Evolutionary conservation across 768 basidiomycete species (phyloP), one percentile per base, ranked within the genome.

Genomic region (Exsudoporus frostii): DNA sequence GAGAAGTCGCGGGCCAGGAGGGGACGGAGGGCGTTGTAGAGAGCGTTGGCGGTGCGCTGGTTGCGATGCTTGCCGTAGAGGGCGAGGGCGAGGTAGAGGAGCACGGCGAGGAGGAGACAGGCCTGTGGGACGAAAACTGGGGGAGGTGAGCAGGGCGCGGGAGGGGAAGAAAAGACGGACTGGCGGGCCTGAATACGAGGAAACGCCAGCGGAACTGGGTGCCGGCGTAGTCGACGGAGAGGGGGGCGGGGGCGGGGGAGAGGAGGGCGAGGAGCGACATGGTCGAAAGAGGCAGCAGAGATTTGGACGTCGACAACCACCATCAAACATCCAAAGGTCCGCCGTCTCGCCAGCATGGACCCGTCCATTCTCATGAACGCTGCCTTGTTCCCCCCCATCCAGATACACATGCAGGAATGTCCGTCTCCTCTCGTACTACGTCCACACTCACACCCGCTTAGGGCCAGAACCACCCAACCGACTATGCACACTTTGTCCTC

Each of bases 121-220:
- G 71, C 78, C 67, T 97, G 94, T 17, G 71, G 73, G 64, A 83
- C 71, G 73, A 94, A 87, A 27, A 82, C 86, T 83, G 62, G 2
- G 48, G 24, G 42, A 15, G 50, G 37, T 40, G 45, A 48, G 49
- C 17, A 19, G 19, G 20, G 22, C n/a, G 37, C 7, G n/a, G 27
- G 15, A 42, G 14, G 5, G 0, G 7, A 49, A 13, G 29, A 25
- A 27, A 17, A 14, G 32, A 74, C 85, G 59, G n/a, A 74, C 85
- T 61, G 9, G 86, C 89, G 19, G 93, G 94, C 39, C 92, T 78
- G 73, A 96, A 91, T 34, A 85, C 82, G 60, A 97, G 71, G 50
- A 83, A 74, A 65, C 79, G 85, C 85, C 87, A 94, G 56, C 72
- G 77, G 67, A 76, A 85, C 69, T 97, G 80, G 42, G 81, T 69